These are phyloP conservation scores for Dendrobium officinale DNA, from an alignment of 106 monocot species.

Conservation along the genomic window DNA sequence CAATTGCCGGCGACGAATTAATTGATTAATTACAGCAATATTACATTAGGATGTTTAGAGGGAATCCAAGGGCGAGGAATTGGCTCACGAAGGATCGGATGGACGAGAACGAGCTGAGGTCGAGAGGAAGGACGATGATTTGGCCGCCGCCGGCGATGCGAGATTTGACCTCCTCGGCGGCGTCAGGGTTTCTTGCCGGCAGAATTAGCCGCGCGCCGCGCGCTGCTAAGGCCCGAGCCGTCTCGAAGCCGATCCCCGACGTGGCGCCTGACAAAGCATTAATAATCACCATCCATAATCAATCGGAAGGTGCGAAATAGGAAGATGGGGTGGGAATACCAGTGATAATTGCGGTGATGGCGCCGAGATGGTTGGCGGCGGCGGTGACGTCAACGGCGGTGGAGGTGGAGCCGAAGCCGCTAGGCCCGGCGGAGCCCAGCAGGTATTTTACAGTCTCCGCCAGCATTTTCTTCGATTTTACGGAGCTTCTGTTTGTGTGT, in stretches of 20 bases:
- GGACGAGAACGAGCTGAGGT: slow-evolving; percentile 48
- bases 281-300: background rate
- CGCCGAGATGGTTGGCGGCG: slow-evolving; percentile 11
- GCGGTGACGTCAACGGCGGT: slow-evolving; percentile 59
- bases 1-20: background rate
- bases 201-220: slow-evolving; percentile 37
- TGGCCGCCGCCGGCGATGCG: slow-evolving; percentile 18
- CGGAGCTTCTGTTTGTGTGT: background rate
- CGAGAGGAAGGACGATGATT: slow-evolving; percentile 24
- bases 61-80: slow-evolving; percentile 39
- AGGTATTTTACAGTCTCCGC: slow-evolving; percentile 52
- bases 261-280: slow-evolving; percentile 36
- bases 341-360: slow-evolving; percentile 63
- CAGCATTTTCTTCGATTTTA: slow-evolving; percentile 20
- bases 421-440: slow-evolving; percentile 42
- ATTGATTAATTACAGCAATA: background rate
- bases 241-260: slow-evolving; percentile 60
- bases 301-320: background rate
- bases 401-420: slow-evolving; percentile 56
- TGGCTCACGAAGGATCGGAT: slow-evolving; percentile 30
- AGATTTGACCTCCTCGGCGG: slow-evolving; percentile 28
- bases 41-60: slow-evolving; percentile 66
- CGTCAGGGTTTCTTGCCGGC: slow-evolving; percentile 37
- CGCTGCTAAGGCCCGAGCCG: slow-evolving; percentile 45
- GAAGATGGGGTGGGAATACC: slow-evolving; percentile 19